These are phyloP conservation scores for Colletotrichum limetticola DNA, from an alignment of 2,329 filamentous ascomycete genomes.

Conservation along the genomic window DNA sequence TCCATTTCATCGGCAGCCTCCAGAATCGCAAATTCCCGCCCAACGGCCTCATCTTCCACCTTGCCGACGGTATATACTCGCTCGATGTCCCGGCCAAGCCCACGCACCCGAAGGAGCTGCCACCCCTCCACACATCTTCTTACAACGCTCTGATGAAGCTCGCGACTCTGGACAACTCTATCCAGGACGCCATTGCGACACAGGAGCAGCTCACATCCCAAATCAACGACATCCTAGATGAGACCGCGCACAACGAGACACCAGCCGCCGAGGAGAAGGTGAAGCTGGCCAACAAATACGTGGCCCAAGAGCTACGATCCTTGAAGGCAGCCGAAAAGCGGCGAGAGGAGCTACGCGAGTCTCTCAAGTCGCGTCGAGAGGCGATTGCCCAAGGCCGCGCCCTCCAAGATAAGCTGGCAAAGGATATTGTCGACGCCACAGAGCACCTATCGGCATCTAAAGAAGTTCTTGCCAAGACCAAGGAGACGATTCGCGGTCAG, in stretches of 20 bases:
- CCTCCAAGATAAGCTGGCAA: constrained; percentile 66
- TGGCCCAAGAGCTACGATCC: constrained; percentile 73
- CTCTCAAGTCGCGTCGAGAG: constrained; percentile 71
- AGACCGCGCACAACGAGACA: constrained; percentile 53
- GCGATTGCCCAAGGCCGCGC: constrained; percentile 74
- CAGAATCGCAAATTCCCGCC: constrained; percentile 77
- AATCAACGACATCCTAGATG: constrained; percentile 71
- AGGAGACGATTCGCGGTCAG: constrained; percentile 82
- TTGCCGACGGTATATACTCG: constrained; percentile 88
- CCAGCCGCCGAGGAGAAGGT: constrained; percentile 62
- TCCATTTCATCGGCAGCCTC: constrained; percentile 84
- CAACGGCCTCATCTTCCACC: constrained; percentile 87
- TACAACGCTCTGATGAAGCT: constrained; percentile 91
- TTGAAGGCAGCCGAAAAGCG: constrained; percentile 71
- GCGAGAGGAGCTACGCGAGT: constrained; percentile 74
- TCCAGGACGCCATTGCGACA: constrained; percentile 87
- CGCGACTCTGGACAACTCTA: constrained; percentile 87
- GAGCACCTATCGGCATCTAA: constrained; percentile 68
- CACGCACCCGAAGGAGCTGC: constrained; percentile 63
- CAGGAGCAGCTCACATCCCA: constrained; percentile 80
- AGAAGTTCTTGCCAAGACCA: constrained; percentile 64
- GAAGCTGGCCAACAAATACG: constrained; percentile 60
- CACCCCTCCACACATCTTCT: constrained; percentile 73
- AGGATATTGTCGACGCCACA: constrained; percentile 70
- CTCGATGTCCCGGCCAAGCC: constrained; percentile 71